phyloP scores from a whole-genome alignment of 208 protist genomes.

The Crithidia acanthocephali region DNA sequence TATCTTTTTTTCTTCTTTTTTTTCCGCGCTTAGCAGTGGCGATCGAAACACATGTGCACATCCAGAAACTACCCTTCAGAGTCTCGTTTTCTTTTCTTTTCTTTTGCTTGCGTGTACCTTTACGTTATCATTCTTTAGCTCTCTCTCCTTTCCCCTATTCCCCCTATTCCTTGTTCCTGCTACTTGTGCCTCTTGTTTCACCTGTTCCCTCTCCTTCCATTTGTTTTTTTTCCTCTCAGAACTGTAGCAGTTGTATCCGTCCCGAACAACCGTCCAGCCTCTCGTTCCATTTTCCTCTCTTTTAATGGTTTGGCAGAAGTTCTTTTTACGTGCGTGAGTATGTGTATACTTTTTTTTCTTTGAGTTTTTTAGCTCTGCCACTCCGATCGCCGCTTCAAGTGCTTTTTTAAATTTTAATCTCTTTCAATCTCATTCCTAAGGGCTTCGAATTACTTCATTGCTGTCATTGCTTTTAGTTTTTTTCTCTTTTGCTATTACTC shows the following conservation, averaged over 20 bases:
- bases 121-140: neutral
- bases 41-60: too few species aligned
- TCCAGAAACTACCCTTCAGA: neutral
- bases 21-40: too few species aligned
- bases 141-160: neutral
- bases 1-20: neutral
- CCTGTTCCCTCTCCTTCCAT: neutral
- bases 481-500: too few species aligned
- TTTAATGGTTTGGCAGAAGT: neutral
- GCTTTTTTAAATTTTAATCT: too few species aligned
- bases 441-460: too few species aligned
- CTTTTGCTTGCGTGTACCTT: neutral
- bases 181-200: neutral
- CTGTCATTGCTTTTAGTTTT: too few species aligned
- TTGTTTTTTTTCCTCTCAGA: neutral
- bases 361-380: too few species aligned
- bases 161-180: neutral
- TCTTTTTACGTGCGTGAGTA: neutral
- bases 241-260: conserved; percentile 3
- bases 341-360: too few species aligned
- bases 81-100: neutral
- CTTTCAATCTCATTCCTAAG: too few species aligned
- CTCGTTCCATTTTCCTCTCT: neutral
- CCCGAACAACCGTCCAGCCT: neutral
- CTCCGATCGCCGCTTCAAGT: too few species aligned